These are phyloP conservation scores for Wickerhamomyces bisporus DNA, from an alignment of 805 yeast genomes.

Conservation along the genomic window DNA sequence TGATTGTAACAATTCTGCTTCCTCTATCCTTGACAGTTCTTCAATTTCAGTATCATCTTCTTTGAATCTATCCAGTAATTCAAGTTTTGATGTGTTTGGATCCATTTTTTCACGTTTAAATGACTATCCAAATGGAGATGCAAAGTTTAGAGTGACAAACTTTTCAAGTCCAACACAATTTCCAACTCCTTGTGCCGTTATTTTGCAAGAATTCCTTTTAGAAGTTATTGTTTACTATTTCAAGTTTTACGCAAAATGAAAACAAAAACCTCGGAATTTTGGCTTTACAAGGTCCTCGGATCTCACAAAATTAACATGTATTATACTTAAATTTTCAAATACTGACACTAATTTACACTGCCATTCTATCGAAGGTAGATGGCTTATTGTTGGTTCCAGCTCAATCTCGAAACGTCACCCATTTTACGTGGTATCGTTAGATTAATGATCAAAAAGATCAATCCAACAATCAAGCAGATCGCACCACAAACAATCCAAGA, in stretches of 20 bases:
- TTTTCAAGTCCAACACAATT: no score
- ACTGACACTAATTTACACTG: no score
- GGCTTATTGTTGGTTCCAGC: slow-evolving; percentile 56
- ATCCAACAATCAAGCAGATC: slow-evolving; percentile 53
- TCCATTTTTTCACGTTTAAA: slow-evolving; percentile 14
- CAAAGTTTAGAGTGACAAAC: no score
- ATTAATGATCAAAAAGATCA: slow-evolving; percentile 48
- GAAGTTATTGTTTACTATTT: no score
- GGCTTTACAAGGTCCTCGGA: neutral
- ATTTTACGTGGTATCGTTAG: slow-evolving; percentile 61
- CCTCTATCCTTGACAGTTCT: slow-evolving; percentile 22
- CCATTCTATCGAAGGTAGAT: no score
- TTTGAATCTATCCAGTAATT: slow-evolving; percentile 20
- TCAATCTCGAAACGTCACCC: slow-evolving; percentile 65
- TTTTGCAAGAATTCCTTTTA: no score
- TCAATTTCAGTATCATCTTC: slow-evolving; percentile 19
- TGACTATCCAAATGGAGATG: no score
- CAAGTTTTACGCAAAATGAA: neutral
- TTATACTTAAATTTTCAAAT: no score
- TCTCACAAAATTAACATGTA: neutral
- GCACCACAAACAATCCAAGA: slow-evolving; percentile 75
- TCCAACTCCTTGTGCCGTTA: no score
- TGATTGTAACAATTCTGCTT: slow-evolving; percentile 21
- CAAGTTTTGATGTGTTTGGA: slow-evolving; percentile 11
- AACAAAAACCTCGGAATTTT: slow-evolving; percentile 4